Percentiles rank a stretch among this genome's conserved stretches.
Evolutionary conservation across 169 alveolate species (phyloP).

Genomic region (Babesia gibsoni): DNA sequence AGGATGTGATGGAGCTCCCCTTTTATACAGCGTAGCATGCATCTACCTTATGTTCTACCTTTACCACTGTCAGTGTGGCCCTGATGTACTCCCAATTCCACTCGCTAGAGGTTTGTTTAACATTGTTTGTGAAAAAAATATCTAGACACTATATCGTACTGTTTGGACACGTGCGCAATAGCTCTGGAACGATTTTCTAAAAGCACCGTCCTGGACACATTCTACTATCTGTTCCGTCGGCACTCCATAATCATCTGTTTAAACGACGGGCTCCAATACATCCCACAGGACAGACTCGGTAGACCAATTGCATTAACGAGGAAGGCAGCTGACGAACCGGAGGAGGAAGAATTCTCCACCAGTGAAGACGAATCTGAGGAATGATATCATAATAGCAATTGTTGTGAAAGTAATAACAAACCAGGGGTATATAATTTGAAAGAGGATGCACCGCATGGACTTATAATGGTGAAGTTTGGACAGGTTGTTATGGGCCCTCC

Average conservation of each 20-base stretch:
- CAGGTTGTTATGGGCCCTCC: slow-evolving; percentile 93
- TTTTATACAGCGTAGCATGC: slow-evolving; percentile 11
- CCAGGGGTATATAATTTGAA: no score
- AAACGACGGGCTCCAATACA: slow-evolving; percentile 54
- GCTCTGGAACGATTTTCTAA: slow-evolving; percentile 1
- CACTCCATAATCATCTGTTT: slow-evolving; percentile 36
- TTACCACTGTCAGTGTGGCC: slow-evolving; percentile 41
- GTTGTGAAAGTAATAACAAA: no score
- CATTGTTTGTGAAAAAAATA: neutral
- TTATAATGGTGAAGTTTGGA: slow-evolving; percentile 79
- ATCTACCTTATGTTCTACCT: slow-evolving; percentile 48
- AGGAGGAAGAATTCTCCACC: no score
- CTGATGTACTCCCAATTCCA: slow-evolving; percentile 31
- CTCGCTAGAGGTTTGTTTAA: slow-evolving; percentile 34
- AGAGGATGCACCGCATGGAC: no score
- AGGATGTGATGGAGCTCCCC: neutral
- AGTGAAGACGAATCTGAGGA: no score
- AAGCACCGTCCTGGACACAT: slow-evolving; percentile 33
- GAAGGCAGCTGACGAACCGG: no score
- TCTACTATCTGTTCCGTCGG: slow-evolving; percentile 14
- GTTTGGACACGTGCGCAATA: slow-evolving; percentile 15
- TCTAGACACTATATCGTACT: slow-evolving; percentile 31
- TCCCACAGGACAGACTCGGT: slow-evolving; percentile 40
- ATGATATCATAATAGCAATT: no score
- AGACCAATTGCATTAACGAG: slow-evolving; percentile 1